Evolutionary conservation across 1,139 yeast genomes (phyloP).

Genomic region (Geotrichum reessii): DNA sequence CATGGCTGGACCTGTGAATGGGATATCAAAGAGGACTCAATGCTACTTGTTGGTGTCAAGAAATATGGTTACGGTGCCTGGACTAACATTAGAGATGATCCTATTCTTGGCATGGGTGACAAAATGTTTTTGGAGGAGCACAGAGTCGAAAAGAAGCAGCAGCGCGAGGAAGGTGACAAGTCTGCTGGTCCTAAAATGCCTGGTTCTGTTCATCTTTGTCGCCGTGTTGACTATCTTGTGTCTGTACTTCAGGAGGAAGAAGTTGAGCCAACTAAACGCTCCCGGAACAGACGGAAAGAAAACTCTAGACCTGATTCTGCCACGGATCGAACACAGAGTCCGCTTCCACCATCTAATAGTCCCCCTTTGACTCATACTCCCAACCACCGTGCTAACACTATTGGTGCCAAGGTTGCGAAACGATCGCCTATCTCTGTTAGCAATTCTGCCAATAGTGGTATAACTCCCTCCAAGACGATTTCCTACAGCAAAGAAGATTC

Average conservation of each 20-base stretch:
- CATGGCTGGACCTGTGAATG: constrained; percentile 90
- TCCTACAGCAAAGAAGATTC: background rate
- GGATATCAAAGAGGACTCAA: constrained; percentile 77
- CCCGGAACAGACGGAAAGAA: constrained; percentile 7
- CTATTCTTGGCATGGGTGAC: constrained; percentile 78
- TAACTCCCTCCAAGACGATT: constrained; percentile 1
- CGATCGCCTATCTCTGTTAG: constrained; percentile 12
- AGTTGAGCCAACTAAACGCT: constrained; percentile 19
- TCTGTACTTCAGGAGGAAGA: constrained; percentile 55
- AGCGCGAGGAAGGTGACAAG: constrained; percentile 33
- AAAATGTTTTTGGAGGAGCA: constrained; percentile 59
- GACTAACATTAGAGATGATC: constrained; percentile 92
- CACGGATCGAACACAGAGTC: constrained; percentile 3
- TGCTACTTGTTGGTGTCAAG: constrained; percentile 77
- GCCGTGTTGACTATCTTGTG: constrained; percentile 85
- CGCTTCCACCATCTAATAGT: background rate
- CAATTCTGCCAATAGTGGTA: constrained; percentile 10
- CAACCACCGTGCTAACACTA: constrained; percentile 1
- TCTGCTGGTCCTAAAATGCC: constrained; percentile 52
- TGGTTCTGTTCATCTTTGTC: constrained; percentile 87
- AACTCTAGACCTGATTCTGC: constrained; percentile 5
- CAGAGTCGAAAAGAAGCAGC: constrained; percentile 40
- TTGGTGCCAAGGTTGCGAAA: background rate
- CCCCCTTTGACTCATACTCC: constrained; percentile 2
- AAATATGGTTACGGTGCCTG: constrained; percentile 97